These are phyloP conservation scores for Priceomyces fermenticarens DNA, from an alignment of 805 yeast genomes.

Conservation along the genomic window DNA sequence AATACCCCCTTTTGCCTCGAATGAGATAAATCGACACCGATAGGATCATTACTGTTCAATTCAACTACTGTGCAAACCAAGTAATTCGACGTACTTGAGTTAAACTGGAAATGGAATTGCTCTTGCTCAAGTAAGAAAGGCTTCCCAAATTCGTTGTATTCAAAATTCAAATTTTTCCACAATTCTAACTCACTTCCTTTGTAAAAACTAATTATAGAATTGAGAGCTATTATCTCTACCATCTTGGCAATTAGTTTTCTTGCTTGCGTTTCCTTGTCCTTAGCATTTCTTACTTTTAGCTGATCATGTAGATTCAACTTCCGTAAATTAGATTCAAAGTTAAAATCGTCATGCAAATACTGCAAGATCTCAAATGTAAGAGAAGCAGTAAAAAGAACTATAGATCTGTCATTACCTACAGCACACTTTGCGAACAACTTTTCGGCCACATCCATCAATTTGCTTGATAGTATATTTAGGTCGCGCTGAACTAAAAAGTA, in stretches of 20 bases:
- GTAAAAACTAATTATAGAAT: constrained; percentile 19
- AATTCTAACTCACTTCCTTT: constrained; percentile 11
- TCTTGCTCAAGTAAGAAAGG: constrained; percentile 36
- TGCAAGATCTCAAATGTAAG: constrained; percentile 10
- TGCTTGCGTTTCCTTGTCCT: constrained; percentile 27
- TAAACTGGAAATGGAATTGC: constrained; percentile 41
- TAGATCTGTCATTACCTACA: too few relatives aligned
- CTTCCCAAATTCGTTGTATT: constrained; percentile 50
- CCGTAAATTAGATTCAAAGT: constrained; percentile 51
- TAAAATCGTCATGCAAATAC: constrained; percentile 29
- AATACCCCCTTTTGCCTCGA: constrained; percentile 24
- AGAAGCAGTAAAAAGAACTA: constrained; percentile 10
- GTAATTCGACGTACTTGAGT: constrained; percentile 57
- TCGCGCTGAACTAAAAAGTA: too few relatives aligned
- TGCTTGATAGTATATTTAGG: too few relatives aligned
- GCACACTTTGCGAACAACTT: too few relatives aligned
- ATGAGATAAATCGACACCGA: constrained; percentile 41
- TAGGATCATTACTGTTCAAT: constrained; percentile 16
- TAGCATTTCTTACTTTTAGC: constrained; percentile 36
- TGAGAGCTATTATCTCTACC: constrained; percentile 42
- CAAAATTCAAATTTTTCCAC: constrained; percentile 23
- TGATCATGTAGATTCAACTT: constrained; percentile 43
- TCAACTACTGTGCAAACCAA: constrained; percentile 45
- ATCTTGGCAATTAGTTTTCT: constrained; percentile 45
- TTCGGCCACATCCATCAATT: too few relatives aligned